Conservation (phyloP, 352 stramenopile genomes). For the Saprolegnia diclina region DNA sequence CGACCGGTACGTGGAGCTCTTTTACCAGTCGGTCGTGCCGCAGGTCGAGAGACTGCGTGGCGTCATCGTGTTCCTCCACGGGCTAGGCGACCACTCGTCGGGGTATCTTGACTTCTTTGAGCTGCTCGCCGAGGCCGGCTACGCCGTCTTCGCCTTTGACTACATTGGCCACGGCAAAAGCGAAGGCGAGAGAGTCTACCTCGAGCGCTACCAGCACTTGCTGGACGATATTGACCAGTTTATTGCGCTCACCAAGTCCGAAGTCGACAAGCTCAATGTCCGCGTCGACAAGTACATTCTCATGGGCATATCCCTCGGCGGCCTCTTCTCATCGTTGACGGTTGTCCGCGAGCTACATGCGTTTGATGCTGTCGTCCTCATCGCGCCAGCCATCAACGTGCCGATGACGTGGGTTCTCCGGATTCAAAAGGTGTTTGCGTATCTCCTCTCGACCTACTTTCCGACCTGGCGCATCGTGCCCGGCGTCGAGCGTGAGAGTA, state of each 20-base stretch:
- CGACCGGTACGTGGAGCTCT: constrained; percentile 11
- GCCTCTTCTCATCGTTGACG: constrained; percentile 5
- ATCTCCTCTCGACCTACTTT: neutral
- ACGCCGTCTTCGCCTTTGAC: constrained; percentile 35
- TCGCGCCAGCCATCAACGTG: constrained; percentile 8
- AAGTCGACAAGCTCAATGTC: neutral
- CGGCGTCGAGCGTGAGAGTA: constrained; percentile 3
- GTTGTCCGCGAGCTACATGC: neutral
- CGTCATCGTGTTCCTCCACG: constrained; percentile 33
- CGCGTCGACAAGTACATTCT: constrained; percentile 1
- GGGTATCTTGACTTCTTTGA: constrained; percentile 34
- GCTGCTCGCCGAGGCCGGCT: constrained; percentile 30
- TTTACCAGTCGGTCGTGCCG: constrained; percentile 21
- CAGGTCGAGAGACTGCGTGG: constrained; percentile 32
- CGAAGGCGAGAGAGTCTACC: constrained; percentile 32
- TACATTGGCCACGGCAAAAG: constrained; percentile 35
- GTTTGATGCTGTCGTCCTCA: constrained; percentile 8
- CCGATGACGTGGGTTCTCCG: neutral
- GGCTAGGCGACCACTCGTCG: constrained; percentile 32
- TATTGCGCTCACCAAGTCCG: constrained; percentile 21
- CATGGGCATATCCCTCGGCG: constrained; percentile 3
- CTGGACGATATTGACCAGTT: constrained; percentile 32
- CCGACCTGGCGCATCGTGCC: constrained; percentile 3
- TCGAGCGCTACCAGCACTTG: constrained; percentile 31
- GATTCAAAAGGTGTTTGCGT: constrained; percentile 2